Conservation (phyloP, 345 rosid species). For the Balakata baccata region DNA sequence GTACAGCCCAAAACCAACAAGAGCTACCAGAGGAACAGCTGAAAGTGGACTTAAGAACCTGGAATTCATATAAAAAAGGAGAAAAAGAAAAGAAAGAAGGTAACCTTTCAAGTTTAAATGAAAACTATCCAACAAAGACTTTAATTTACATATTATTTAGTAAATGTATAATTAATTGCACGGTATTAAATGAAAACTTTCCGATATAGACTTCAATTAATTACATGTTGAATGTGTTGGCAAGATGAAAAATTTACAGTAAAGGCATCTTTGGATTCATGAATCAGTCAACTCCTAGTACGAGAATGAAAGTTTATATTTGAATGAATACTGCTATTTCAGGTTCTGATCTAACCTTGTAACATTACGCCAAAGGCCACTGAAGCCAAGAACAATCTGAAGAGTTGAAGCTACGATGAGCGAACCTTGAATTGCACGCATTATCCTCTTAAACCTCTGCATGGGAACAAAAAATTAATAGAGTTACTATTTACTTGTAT, state of each 20-base stretch:
- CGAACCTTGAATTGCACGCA: slow-evolving; percentile 96
- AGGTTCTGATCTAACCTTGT: slow-evolving; percentile 49
- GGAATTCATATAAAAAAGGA: slow-evolving; percentile 13
- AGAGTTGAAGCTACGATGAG: slow-evolving; percentile 89
- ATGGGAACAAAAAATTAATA: slow-evolving; percentile 15
- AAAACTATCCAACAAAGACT: too few relatives aligned
- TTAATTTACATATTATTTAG: too few relatives aligned
- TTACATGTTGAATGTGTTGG: not conserved
- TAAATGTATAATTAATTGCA: too few relatives aligned
- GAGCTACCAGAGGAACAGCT: slow-evolving; percentile 79
- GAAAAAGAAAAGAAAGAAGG: not conserved
- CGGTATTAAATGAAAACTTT: not conserved
- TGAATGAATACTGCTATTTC: slow-evolving; percentile 2
- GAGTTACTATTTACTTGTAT: not conserved
- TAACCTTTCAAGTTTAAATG: not conserved
- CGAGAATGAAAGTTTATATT: not conserved
- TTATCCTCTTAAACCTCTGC: slow-evolving; percentile 74
- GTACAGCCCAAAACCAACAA: slow-evolving; percentile 88
- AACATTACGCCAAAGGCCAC: slow-evolving; percentile 98
- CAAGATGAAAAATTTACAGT: slow-evolving; percentile 5
- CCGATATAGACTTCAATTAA: not conserved
- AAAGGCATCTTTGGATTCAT: not conserved
- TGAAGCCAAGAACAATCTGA: slow-evolving; percentile 96
- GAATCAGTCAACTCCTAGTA: slow-evolving; percentile 3
- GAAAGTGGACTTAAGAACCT: slow-evolving; percentile 96